phyloP scores from a whole-genome alignment of 192 early-diverging fungal genomes.

The Linnemannia zychae region DNA sequence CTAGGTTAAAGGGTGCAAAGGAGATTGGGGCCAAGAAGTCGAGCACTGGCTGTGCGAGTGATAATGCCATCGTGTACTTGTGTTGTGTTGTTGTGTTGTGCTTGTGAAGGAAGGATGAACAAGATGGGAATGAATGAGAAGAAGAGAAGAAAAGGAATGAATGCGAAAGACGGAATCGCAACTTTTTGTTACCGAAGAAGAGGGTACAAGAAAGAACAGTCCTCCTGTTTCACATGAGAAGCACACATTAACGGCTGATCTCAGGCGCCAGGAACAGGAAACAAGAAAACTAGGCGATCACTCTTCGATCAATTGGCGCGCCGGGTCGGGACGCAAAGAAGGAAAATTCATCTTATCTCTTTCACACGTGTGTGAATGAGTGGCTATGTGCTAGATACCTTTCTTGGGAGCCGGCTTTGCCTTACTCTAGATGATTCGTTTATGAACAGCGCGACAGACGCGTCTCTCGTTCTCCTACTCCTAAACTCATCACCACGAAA shows the following conservation, averaged over 20 bases:
- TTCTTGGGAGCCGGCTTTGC: no score
- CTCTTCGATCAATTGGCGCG: no score
- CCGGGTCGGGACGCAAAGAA: no score
- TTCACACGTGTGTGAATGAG: no score
- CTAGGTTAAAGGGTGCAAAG: slow-evolving; percentile 32
- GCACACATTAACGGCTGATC: no score
- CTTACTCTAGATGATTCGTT: neutral
- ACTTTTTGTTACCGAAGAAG: no score
- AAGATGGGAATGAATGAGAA: neutral
- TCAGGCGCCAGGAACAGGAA: no score
- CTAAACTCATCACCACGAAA: neutral
- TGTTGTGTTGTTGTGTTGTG: neutral
- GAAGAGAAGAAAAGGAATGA: slow-evolving; percentile 1
- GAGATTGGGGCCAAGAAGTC: slow-evolving; percentile 30
- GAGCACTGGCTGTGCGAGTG: slow-evolving; percentile 13
- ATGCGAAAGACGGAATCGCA: neutral
- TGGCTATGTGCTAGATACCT: no score
- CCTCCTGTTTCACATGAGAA: no score
- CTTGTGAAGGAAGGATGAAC: neutral
- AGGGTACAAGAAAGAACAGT: no score
- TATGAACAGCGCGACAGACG: neutral
- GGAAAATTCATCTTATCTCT: no score
- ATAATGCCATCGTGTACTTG: neutral
- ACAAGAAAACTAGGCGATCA: no score
- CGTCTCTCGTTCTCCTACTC: neutral